These are phyloP conservation scores for Penicillium coprophilum DNA, from an alignment of 495 filamentous ascomycete species.

Conservation along the genomic window DNA sequence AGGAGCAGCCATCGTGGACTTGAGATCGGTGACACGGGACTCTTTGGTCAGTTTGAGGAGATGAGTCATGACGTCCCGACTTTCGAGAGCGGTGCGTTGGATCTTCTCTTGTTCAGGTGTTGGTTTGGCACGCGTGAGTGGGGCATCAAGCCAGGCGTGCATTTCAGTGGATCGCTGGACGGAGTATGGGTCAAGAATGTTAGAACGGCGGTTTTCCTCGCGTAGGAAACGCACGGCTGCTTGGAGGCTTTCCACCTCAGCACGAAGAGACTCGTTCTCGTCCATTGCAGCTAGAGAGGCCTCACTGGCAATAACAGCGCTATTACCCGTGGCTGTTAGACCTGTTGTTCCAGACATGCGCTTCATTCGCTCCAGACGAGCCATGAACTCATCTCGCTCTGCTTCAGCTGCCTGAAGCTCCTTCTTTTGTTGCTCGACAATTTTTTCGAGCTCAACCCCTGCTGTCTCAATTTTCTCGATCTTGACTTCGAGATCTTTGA, in stretches of 20 bases:
- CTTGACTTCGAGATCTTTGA: slow-evolving; percentile 55
- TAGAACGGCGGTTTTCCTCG: slow-evolving; percentile 70
- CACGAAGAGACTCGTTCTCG: slow-evolving; percentile 71
- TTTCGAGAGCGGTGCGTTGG: slow-evolving; percentile 62
- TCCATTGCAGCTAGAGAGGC: slow-evolving; percentile 59
- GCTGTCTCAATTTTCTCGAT: slow-evolving; percentile 60
- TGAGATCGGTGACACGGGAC: slow-evolving; percentile 57
- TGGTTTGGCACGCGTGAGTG: slow-evolving; percentile 50
- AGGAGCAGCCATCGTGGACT: slow-evolving; percentile 38
- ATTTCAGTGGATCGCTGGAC: slow-evolving; percentile 53
- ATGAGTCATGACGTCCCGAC: slow-evolving; percentile 67
- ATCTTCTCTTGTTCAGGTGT: slow-evolving; percentile 55
- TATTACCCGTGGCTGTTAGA: slow-evolving; percentile 40
- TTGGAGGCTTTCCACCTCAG: slow-evolving; percentile 68
- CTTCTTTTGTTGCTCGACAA: slow-evolving; percentile 39
- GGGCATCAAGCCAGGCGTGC: slow-evolving; percentile 63
- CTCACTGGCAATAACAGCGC: slow-evolving; percentile 45
- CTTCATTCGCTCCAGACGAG: slow-evolving; percentile 61
- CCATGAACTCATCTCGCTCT: slow-evolving; percentile 72
- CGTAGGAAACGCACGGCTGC: slow-evolving; percentile 75
- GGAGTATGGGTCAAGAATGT: slow-evolving; percentile 58
- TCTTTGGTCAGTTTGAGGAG: slow-evolving; percentile 65
- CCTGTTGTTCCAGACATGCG: slow-evolving; percentile 52
- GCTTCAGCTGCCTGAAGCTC: slow-evolving; percentile 54
- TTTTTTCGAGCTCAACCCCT: slow-evolving; percentile 34